phyloP scores from a whole-genome alignment of 345 rosid species.

The Eucalyptus grandis region DNA sequence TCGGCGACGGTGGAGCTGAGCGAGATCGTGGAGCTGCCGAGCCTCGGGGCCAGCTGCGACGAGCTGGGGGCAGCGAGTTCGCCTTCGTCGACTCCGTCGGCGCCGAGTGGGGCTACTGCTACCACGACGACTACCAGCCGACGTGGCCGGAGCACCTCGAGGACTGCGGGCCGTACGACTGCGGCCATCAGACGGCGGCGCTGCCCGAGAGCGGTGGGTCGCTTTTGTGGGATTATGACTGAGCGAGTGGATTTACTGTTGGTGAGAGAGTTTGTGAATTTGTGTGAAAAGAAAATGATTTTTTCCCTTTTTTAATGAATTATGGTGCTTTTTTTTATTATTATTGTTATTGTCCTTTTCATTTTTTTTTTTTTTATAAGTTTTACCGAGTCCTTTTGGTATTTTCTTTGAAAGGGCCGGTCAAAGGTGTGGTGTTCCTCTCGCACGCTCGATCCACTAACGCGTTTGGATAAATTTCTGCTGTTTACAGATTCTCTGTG shows the following conservation, averaged over 20 bases:
- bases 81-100: conserved; percentile 35
- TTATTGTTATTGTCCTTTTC: not conserved
- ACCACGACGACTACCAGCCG: not conserved
- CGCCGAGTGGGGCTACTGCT: not conserved
- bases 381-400: not conserved
- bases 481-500: not conserved
- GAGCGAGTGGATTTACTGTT: not conserved
- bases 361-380: not conserved
- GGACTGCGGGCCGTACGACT: not conserved
- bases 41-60: conserved; percentile 30
- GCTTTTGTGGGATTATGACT: not conserved
- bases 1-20: conserved; percentile 36
- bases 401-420: not conserved
- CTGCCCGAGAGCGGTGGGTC: not conserved
- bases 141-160: not conserved
- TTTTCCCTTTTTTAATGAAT: not conserved
- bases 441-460: not conserved
- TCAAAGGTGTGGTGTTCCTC: not conserved
- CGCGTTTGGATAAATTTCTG: not conserved
- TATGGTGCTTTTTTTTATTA: not conserved
- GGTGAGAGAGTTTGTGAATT: not conserved
- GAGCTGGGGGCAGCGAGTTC: conserved; percentile 23
- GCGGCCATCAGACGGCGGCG: not conserved
- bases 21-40: conserved; percentile 79
- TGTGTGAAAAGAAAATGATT: not conserved